These are phyloP conservation scores for Mycena vitilis DNA, from an alignment of 768 basidiomycete species.

Conservation along the genomic window DNA sequence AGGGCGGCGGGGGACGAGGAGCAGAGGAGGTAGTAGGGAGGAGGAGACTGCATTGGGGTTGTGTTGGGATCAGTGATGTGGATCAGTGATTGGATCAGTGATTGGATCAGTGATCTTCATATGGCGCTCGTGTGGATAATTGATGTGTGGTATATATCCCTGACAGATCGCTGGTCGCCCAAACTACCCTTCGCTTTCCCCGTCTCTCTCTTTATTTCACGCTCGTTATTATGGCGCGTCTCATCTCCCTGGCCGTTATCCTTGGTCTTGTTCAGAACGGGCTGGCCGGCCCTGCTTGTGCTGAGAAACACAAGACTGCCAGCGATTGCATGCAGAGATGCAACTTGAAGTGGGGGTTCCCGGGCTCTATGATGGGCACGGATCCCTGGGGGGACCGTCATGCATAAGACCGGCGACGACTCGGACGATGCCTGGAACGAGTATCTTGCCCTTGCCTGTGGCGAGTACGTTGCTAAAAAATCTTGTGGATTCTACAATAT, in stretches of 20 bases:
- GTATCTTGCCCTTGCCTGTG: constrained; percentile 58
- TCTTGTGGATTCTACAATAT: not conserved
- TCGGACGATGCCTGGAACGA: constrained; percentile 48
- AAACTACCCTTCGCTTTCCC: constrained; percentile 35
- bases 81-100: no score
- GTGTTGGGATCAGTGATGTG: not conserved
- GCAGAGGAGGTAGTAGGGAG: constrained; percentile 78
- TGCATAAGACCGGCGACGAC: constrained; percentile 46
- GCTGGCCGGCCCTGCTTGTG: constrained; percentile 61
- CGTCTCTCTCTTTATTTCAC: constrained; percentile 37
- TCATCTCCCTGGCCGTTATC: constrained; percentile 50
- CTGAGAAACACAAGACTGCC: constrained; percentile 49
- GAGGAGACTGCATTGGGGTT: constrained; percentile 54
- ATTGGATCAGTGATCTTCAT: no score
- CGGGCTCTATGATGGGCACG: constrained; percentile 61
- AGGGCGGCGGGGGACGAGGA: constrained; percentile 59
- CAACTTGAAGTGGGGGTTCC: constrained; percentile 59
- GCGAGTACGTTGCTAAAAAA: constrained; percentile 29
- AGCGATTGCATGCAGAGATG: constrained; percentile 53
- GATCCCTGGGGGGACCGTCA: constrained; percentile 69
- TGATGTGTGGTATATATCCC: constrained; percentile 7
- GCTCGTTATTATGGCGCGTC: constrained; percentile 50
- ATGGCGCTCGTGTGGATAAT: not conserved
- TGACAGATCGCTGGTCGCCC: constrained; percentile 33
- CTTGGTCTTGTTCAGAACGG: constrained; percentile 50